These are phyloP conservation scores for Fusarium sp. DNA, from an alignment of 2,329 filamentous ascomycete species.

Conservation along the genomic window DNA sequence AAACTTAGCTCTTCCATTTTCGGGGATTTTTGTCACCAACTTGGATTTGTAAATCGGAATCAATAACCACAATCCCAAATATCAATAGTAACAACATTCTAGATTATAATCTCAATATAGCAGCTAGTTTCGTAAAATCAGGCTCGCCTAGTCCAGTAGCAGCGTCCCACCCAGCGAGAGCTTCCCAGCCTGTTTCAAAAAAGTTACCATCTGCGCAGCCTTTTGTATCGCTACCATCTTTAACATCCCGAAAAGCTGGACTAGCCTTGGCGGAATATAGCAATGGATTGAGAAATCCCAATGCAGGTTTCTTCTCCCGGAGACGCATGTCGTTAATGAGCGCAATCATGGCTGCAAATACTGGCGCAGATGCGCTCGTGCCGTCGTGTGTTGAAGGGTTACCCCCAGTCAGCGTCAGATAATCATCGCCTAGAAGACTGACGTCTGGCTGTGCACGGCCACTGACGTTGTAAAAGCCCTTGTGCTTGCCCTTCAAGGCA, in stretches of 20 bases:
- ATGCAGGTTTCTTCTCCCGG: not conserved
- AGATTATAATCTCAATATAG: no score
- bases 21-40: no score
- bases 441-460: no score
- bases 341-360: slow-evolving; percentile 6
- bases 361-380: slow-evolving; percentile 7
- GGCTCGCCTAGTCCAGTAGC: slow-evolving; percentile 4
- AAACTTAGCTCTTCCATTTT: no score
- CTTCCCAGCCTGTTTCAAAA: slow-evolving; percentile 6
- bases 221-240: not conserved
- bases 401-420: slow-evolving; percentile 4
- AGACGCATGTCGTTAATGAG: slow-evolving; percentile 5
- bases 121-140: not conserved
- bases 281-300: no score
- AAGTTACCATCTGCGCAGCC: slow-evolving; percentile 4
- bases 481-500: not conserved
- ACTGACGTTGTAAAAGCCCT: no score
- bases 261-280: no score
- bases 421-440: slow-evolving; percentile 4
- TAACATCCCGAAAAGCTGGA: not conserved
- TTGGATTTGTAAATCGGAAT: no score
- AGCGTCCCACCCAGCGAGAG: slow-evolving; percentile 6
- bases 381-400: not conserved
- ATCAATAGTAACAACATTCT: no score
- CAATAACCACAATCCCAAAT: no score